Conservation (phyloP, 345 rosid genomes). For the Populus tremula region DNA sequence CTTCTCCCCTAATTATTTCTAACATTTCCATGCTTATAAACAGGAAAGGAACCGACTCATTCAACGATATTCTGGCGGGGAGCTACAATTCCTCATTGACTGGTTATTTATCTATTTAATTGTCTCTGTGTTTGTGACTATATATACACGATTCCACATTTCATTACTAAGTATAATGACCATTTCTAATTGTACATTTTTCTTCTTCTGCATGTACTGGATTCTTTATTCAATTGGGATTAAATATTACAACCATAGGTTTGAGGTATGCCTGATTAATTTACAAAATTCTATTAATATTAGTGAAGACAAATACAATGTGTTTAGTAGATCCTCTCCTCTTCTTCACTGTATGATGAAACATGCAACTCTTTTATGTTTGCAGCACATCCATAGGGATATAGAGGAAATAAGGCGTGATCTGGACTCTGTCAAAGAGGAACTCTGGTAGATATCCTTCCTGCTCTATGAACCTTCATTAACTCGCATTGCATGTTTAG, state of each 20-base stretch:
- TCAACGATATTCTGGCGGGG: background rate
- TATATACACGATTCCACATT: too few species aligned
- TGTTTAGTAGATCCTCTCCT: too few species aligned
- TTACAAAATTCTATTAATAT: too few species aligned
- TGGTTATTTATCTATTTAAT: background rate
- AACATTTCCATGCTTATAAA: too few species aligned
- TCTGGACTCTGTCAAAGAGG: background rate
- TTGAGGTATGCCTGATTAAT: background rate
- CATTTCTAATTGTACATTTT: background rate
- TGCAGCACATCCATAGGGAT: slow-evolving; percentile 2
- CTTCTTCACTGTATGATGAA: background rate
- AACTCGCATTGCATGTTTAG: too few species aligned
- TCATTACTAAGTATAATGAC: background rate
- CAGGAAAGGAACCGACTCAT: background rate
- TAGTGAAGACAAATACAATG: too few species aligned
- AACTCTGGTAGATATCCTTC: background rate
- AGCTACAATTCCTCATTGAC: background rate
- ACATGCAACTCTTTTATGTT: background rate
- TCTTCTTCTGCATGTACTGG: background rate
- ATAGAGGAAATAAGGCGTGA: background rate
- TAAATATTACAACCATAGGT: background rate
- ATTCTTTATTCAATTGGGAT: background rate
- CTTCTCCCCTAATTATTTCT: too few species aligned
- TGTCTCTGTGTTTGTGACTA: too few species aligned
- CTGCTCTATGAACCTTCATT: background rate